Evolutionary conservation across 176 grass and related monocot genomes (phyloP).

Genomic region (Alloteropsis semialata): DNA sequence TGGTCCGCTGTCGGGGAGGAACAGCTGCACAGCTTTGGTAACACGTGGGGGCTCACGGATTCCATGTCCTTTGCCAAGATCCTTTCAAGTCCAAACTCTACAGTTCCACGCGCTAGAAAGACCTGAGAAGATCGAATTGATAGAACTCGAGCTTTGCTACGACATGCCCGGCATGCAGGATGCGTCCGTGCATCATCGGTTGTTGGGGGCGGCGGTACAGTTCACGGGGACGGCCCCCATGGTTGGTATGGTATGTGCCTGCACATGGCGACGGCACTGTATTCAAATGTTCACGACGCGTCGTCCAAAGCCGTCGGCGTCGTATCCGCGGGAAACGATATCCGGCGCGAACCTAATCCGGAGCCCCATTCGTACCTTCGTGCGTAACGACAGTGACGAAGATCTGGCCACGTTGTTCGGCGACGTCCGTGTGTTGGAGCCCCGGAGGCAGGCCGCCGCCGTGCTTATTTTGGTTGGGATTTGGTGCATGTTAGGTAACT

Average conservation of each 20-base stretch:
- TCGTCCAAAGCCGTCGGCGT: conserved; percentile 9
- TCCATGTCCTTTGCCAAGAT: not conserved
- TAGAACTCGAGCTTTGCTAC: not conserved
- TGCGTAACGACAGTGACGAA: not conserved
- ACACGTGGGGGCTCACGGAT: not conserved
- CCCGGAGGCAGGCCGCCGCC: conserved; percentile 20
- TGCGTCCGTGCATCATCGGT: not conserved
- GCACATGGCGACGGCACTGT: conserved; percentile 36
- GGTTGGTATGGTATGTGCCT: not conserved
- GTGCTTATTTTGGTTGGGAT: not conserved
- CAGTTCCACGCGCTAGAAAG: not conserved
- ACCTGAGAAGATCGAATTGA: not conserved
- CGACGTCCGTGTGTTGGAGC: conserved; percentile 1
- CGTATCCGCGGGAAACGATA: not conserved
- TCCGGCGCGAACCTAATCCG: not conserved
- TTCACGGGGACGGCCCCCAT: conserved; percentile 17
- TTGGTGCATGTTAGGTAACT: conserved; percentile 25
- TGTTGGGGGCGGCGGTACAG: conserved; percentile 31
- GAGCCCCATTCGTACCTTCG: not conserved
- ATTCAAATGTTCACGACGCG: not conserved
- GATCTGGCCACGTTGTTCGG: conserved; percentile 7
- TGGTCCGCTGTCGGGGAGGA: not conserved
- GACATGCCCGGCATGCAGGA: not conserved
- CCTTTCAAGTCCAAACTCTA: not conserved
- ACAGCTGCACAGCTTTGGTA: not conserved